phyloP scores from a whole-genome alignment of 192 early-diverging fungal genomes.

The Glomus cerebriforme region DNA sequence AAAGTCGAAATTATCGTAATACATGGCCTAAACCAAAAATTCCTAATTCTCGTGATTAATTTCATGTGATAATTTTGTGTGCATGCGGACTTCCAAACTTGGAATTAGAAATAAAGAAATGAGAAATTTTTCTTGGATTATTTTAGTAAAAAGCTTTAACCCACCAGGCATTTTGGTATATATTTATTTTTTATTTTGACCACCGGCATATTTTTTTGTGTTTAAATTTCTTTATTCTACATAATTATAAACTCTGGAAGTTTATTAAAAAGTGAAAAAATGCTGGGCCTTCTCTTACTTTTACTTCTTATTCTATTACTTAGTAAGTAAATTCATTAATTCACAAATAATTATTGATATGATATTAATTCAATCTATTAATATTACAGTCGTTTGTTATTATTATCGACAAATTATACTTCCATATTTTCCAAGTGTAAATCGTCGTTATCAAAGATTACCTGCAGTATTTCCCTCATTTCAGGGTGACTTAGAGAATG shows the following conservation, averaged over 20 bases:
- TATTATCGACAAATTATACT: conserved; percentile 5
- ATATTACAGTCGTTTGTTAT: not conserved
- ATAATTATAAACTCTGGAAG: not conserved
- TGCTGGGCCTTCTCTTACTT: not conserved
- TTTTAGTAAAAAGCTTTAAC: not conserved
- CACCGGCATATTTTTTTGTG: not conserved
- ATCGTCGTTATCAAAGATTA: conserved; percentile 45
- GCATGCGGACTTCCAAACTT: no score
- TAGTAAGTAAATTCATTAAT: not conserved
- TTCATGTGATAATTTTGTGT: no score
- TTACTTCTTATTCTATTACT: not conserved
- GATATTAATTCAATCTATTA: not conserved
- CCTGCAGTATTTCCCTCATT: conserved; percentile 53
- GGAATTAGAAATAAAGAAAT: no score
- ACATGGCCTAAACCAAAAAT: no score
- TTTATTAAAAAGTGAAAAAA: not conserved
- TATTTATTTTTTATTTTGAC: not conserved
- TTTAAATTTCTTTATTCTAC: not conserved
- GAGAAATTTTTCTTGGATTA: not conserved
- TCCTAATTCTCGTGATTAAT: no score
- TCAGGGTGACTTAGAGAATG: conserved; percentile 58
- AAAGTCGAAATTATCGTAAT: not conserved
- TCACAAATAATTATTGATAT: not conserved
- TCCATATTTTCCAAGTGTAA: not conserved
- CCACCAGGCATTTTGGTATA: no score